phyloP scores from a whole-genome alignment of 305 asterid genomes.

The Fraxinus greggii region DNA sequence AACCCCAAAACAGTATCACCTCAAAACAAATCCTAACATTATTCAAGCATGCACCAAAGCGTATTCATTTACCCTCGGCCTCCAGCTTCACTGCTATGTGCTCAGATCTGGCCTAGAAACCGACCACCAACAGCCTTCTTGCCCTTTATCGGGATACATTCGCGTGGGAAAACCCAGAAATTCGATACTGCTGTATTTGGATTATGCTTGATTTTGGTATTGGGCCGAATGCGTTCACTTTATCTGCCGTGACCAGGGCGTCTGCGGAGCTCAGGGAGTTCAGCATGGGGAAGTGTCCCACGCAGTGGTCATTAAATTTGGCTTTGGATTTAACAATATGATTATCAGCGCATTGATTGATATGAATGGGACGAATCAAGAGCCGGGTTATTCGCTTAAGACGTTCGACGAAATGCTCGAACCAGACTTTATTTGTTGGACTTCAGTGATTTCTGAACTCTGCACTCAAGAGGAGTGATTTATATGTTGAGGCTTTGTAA shows the following conservation, averaged over 20 bases:
- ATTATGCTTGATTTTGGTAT: conserved; percentile 47
- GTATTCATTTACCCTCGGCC: conserved; percentile 44
- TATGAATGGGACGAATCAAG: conserved; percentile 62
- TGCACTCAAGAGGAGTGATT: conserved; percentile 62
- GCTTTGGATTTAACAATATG: conserved; percentile 48
- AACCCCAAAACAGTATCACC: conserved; percentile 15
- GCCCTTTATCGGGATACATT: conserved; percentile 69
- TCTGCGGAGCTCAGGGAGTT: conserved; percentile 51
- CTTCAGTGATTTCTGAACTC: conserved; percentile 60
- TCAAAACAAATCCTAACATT: conserved; percentile 44
- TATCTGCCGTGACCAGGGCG: conserved; percentile 70
- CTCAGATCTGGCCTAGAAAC: conserved; percentile 58
- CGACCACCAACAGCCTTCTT: conserved; percentile 73
- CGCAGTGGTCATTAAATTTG: conserved; percentile 49
- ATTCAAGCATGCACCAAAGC: conserved; percentile 57
- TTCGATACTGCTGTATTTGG: neutral
- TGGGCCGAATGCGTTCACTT: conserved; percentile 55
- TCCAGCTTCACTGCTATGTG: conserved; percentile 70
- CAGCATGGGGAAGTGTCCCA: conserved; percentile 45
- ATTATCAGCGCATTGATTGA: conserved; percentile 66
- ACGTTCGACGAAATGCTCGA: conserved; percentile 70
- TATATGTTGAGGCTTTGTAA: conserved; percentile 50
- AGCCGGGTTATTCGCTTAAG: conserved; percentile 32
- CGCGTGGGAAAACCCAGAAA: conserved; percentile 41
- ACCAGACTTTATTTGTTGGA: conserved; percentile 77